Percentiles rank a stretch among this genome's conserved stretches.
These are phyloP conservation scores for Selaginella tamariscina DNA, from an alignment of 75 land plant species.

Conservation along the genomic window DNA sequence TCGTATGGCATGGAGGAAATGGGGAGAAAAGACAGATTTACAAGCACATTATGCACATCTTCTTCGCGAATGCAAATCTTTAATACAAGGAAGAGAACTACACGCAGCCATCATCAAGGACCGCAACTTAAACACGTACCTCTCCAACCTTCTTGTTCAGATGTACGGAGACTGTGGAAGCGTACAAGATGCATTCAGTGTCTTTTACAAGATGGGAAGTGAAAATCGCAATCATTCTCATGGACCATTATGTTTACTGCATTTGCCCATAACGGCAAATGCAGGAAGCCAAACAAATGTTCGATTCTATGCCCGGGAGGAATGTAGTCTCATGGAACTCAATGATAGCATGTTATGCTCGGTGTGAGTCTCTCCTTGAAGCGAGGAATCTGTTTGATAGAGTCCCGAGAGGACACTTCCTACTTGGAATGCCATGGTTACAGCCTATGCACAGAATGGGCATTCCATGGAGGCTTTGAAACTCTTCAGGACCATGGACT, in stretches of 20 bases:
- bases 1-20: too few relatives aligned
- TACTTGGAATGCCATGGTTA: conserved; percentile 20
- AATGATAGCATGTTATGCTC: background rate
- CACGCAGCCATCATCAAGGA: background rate
- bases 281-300: background rate
- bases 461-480: conserved; percentile 12
- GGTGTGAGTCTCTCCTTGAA: background rate
- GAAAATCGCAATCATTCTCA: background rate
- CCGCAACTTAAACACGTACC: background rate
- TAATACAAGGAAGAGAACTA: background rate
- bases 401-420: background rate
- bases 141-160: background rate
- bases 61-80: background rate
- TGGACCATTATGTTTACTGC: background rate
- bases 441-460: conserved; percentile 14
- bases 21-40: background rate
- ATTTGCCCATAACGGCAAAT: background rate
- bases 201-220: background rate
- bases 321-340: background rate
- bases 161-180: background rate
- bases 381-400: background rate
- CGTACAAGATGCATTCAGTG: background rate
- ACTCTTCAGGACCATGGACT: conserved; percentile 15
- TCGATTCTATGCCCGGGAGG: background rate
- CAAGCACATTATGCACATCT: background rate